Evolutionary conservation across 495 filamentous ascomycete species (phyloP).

Genomic region (Lasiosphaeria hispida): DNA sequence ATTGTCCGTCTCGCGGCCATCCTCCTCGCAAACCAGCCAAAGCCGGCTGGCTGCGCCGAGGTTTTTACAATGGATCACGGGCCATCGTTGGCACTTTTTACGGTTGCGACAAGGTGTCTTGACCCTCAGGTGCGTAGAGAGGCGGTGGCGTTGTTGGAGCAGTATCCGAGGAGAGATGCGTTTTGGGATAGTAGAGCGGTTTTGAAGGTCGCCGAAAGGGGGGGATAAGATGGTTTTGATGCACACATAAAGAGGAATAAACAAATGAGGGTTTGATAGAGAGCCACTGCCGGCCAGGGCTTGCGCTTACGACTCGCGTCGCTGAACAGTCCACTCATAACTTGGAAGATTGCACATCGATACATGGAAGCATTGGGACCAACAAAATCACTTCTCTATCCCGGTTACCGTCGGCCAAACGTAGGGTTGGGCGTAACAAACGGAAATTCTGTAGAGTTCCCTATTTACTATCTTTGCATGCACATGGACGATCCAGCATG

Average conservation of each 20-base stretch:
- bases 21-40: slow-evolving; percentile 17
- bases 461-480: slow-evolving; percentile 5
- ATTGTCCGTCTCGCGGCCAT: slow-evolving; percentile 19
- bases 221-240: not conserved
- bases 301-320: no score
- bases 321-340: no score
- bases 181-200: slow-evolving; percentile 20
- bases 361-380: no score
- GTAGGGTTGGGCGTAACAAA: no score
- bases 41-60: slow-evolving; percentile 2
- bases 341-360: no score
- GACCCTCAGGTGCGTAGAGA: slow-evolving; percentile 14
- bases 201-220: not conserved
- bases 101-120: slow-evolving; percentile 20
- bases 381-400: no score
- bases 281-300: no score
- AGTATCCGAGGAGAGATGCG: slow-evolving; percentile 20
- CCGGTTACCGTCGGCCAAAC: no score
- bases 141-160: slow-evolving; percentile 15
- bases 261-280: not conserved
- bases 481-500: slow-evolving; percentile 7
- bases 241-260: not conserved
- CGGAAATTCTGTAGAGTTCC: slow-evolving; percentile 3
- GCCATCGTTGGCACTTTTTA: slow-evolving; percentile 19
- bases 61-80: slow-evolving; percentile 28